Base-by-base conservation (phyloP, 2,329 filamentous ascomycete genomes). In the Fusarium sp. region DNA sequence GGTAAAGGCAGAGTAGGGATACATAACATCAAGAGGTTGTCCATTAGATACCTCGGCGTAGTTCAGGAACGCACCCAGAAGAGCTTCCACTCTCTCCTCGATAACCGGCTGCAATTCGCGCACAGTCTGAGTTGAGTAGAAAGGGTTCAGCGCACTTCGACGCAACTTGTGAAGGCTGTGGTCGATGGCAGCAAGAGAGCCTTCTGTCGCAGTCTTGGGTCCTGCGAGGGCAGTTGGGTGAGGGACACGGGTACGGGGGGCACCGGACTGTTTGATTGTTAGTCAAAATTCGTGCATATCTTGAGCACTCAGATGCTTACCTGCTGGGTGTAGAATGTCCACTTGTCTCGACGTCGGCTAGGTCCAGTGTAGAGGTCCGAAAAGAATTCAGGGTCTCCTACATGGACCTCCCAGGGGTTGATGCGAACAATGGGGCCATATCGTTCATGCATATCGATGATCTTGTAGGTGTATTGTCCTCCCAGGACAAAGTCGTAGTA, bases 401-500 rank as follows among this genome's bases (percentile, higher is more conserved):
- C 79, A 65, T 85, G 77, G 28, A 85, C 76, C 66, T 85, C 84
- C 75, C 81, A 80, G 4, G 82, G 82, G 64, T 76, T 81, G 69
- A 83, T 83, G 41, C 83, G 81, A 50, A 83, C 75, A 45, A 84
- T 82, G 12, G 79, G 78, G 11, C 84, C 84, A 62, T 85, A 86
- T 70, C 76, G 70, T 51, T 82, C 73, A 72, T 86, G 85, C 72
- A 86, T 74, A 57, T 82, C 77, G 45, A 78, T 73, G 28, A 86
- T 83, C 61, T 84, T 80, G 72, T 80, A 83, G 20, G 78, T 83
- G 66, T 85, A 86, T 72, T 83, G 78, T 4, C 84, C 85, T 11
- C 81, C 80, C 11, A 81, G 76, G 45, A 83, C 61, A 26, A 85
- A 77, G 61, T 86, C 84, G 65, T 85, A 85, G 74, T 85, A 86